Evolutionary conservation across 805 yeast genomes (phyloP).

Genomic region (Hanseniaspora occidentalis): DNA sequence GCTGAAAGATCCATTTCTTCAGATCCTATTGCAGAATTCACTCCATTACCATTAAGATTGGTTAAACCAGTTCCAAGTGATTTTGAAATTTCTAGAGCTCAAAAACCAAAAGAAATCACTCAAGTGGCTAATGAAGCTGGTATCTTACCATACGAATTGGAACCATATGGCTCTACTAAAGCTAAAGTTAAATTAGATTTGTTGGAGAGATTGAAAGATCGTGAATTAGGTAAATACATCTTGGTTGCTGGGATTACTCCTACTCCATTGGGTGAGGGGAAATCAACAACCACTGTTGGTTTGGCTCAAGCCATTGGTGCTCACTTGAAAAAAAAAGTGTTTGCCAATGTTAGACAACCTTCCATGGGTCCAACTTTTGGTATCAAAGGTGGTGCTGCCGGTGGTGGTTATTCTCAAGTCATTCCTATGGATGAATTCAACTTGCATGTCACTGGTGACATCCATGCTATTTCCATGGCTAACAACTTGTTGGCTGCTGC

Average conservation of each 20-base stretch:
- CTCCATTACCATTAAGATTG: conserved; percentile 45
- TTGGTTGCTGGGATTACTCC: conserved; percentile 79
- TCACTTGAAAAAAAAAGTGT: conserved; percentile 51
- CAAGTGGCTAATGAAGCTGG: conserved; percentile 62
- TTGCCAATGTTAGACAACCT: conserved; percentile 79
- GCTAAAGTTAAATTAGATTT: conserved; percentile 61
- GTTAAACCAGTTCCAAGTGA: conserved; percentile 69
- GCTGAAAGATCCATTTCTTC: conserved; percentile 31
- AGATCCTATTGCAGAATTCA: conserved; percentile 20
- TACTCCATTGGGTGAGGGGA: conserved; percentile 79
- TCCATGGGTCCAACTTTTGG: conserved; percentile 87
- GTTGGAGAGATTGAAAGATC: conserved; percentile 47
- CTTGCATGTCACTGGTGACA: conserved; percentile 78
- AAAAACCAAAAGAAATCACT: conserved; percentile 56
- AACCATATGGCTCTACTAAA: conserved; percentile 63
- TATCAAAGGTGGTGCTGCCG: conserved; percentile 85
- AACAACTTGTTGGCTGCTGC: conserved; percentile 77
- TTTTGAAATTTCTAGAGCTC: conserved; percentile 65
- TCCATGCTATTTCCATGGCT: conserved; percentile 76
- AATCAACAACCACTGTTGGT: conserved; percentile 75
- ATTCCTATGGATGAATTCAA: conserved; percentile 85
- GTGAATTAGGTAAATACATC: conserved; percentile 49
- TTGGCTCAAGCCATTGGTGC: conserved; percentile 73
- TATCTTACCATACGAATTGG: conserved; percentile 53
- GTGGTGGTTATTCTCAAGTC: conserved; percentile 81